Base-by-base conservation (phyloP, 345 rosid species). In the Camelina hispida region DNA sequence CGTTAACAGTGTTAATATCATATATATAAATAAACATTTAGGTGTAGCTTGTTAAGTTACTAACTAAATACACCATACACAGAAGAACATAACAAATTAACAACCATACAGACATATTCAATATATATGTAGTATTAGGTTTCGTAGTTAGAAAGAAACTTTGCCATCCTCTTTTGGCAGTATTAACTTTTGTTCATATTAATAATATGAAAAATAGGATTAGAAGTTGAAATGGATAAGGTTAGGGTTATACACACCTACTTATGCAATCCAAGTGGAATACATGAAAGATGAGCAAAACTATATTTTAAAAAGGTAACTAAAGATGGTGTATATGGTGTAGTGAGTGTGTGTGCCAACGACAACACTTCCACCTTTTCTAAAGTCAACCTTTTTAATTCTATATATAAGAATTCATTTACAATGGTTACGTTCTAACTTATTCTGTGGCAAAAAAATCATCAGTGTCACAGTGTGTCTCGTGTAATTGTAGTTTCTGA, bases 181-280 rank as follows among this genome's bases (percentile, higher is more conserved):
- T 62, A 34, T 53, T 68, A 42, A 2, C 69, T 52, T 69, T 62
- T 42, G 43, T 61, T 43, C 34, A 51, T 68, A 53, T 51, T 51
- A 44, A 54, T 44, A 15, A 12, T 62, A 32, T 8, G 40, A 13
- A 6, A 54, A 7, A 38, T 18, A 0, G 9, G 43, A 55, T 23
- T 46, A 52, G 20, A 56, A 37, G 61, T 46, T 69, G 60, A 54
- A 62, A 63, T 63, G 75, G 76, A 77, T 64, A 77, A 70, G 67
- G 54, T 61, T 69, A 48, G 28, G 55, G 47, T 51, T 35, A 40
- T 32, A 40, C 34, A 40, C 34, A 58, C 40, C 68, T 14, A 40
- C 74, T 61, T 18, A 69, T 77, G 71, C 60, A 70, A 56, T 77
- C 80, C 80, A 30, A 70, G 76, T 77, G 80, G 80, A 76, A 63